Evolutionary conservation across 2,329 filamentous ascomycete genomes (phyloP), one percentile per base, ranked within the genome.

Genomic region (Sporothrix sp.): DNA sequence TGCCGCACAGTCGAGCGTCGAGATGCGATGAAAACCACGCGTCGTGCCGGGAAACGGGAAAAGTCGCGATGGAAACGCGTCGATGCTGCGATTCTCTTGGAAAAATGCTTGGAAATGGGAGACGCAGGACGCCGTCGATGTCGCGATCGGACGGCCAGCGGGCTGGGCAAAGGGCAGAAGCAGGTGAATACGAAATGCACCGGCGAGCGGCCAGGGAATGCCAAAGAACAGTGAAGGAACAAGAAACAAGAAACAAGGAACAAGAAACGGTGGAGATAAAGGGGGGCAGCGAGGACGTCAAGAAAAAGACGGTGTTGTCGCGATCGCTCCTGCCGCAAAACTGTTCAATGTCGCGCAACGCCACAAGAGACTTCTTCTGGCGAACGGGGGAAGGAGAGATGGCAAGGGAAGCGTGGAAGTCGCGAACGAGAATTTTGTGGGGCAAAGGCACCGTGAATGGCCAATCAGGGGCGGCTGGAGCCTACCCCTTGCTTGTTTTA

Each of bases 261-360:
- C 9, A 14, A 27, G 20, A 28, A 49, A 33, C 13, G 13, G 33
- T 3, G 28, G 13, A 27, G 40, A 39, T 7, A 11, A 11, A 23
- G 27, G 14, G 25, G 25, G 18, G 13, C 6, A 21, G 16, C n/a
- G 21, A 42, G 46, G 21, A n/a, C 28, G 27, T 38, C 27, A 32
- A 20, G 39, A 48, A 30, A n/a, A 30, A 13, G 18, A 36, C n/a
- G 32, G 11, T 39, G 45, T 36, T 23, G 40, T 46, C 33, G 37
- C 35, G 23, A 20, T 33, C 39, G 51, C 39, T 49, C 51, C 46
- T 52, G 49, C 51, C 51, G 46, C 42, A 20, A 32, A 16, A 33
- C 39, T 46, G 33, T n/a, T 52, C 39, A 21, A 49, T 52, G 46
- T 43, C 46, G 51, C 51, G 51, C 46, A 47, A 40, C 46, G 38